Evolutionary conservation across 2,329 filamentous ascomycete species (phyloP), one percentile per base, ranked within the genome.

Genomic region (Trichophyton schoenleinii): DNA sequence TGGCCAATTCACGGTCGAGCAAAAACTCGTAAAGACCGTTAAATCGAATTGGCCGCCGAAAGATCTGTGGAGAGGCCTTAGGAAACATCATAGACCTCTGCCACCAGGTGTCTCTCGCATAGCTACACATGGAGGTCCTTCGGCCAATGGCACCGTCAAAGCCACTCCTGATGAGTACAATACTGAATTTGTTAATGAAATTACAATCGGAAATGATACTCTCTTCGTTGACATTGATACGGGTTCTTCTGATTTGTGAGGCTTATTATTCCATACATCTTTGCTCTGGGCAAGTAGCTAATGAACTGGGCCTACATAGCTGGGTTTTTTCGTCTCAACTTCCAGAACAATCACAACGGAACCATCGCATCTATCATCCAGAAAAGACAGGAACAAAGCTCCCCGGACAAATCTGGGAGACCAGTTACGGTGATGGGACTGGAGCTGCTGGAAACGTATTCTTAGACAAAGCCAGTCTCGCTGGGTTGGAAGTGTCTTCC

Each of bases 161-260:
- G 74, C 77, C 18, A 77, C 73, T 18, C 80, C 81, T 0, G 71
- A 78, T 63, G 66, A 72, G n/a, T 72, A 77, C 57, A 84, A 87
- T 64, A 73, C 75, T 2, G 79, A 85, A 68, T 87, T 85, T 62
- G 73, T 85, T 34, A 79, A 81, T 61, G 82, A 85, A 0, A 82
- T 90, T 55, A 78, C 76, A 1, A 76, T 90, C 64, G 88, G 87
- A 52, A 74, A 80, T 69, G 83, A 86, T 66, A 81, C 75, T 2
- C 70, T 89, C 64, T 80, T 83, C 63, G 71, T 91, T 63, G 86
- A 89, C 69, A 81, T 91, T 63, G 88, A 91, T 66, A 91, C 87
- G 13, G 86, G 79, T 64, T 87, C 78, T 64, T 79, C 84, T 48
- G 85, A 87, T 73, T 80, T 88, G 86, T 84, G 72, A 75, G 81